phyloP scores from a whole-genome alignment of 2,329 filamentous ascomycete genomes.

The Ramichloridium luteum region DNA sequence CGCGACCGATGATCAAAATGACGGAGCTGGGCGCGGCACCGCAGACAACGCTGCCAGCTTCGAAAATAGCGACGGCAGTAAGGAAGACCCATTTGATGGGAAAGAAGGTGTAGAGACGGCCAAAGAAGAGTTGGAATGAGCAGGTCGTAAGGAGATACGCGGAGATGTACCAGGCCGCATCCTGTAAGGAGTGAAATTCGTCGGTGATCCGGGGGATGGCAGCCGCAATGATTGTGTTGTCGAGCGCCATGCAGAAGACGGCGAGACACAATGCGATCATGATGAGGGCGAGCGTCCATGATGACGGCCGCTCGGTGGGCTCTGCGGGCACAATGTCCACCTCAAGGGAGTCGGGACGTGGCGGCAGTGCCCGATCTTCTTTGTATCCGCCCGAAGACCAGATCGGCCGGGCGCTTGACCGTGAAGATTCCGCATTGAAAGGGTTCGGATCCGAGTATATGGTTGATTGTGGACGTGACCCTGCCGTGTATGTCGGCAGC shows the following conservation, averaged over 20 bases:
- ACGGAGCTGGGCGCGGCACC: slow-evolving; percentile 35
- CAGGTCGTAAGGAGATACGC: slow-evolving; percentile 33
- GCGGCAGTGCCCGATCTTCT: no score
- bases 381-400: no score
- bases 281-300: slow-evolving; percentile 25
- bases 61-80: slow-evolving; percentile 34
- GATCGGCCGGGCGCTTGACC: no score
- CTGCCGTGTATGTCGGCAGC: no score
- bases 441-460: no score
- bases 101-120: slow-evolving; percentile 50
- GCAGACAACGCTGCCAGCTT: slow-evolving; percentile 44
- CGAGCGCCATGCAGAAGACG: slow-evolving; percentile 25
- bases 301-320: no score
- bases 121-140: slow-evolving; percentile 33
- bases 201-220: slow-evolving; percentile 39
- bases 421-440: no score
- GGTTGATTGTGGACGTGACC: no score
- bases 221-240: slow-evolving; percentile 37
- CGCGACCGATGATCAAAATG: slow-evolving; percentile 45
- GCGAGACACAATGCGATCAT: slow-evolving; percentile 26
- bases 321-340: no score
- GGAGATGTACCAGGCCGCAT: slow-evolving; percentile 24
- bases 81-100: slow-evolving; percentile 42
- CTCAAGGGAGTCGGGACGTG: no score
- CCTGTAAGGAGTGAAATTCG: slow-evolving; percentile 25